Evolutionary conservation across 306 rosid genomes (phyloP), one percentile per base, ranked within the genome.

Genomic region (Ormosia emarginata): DNA sequence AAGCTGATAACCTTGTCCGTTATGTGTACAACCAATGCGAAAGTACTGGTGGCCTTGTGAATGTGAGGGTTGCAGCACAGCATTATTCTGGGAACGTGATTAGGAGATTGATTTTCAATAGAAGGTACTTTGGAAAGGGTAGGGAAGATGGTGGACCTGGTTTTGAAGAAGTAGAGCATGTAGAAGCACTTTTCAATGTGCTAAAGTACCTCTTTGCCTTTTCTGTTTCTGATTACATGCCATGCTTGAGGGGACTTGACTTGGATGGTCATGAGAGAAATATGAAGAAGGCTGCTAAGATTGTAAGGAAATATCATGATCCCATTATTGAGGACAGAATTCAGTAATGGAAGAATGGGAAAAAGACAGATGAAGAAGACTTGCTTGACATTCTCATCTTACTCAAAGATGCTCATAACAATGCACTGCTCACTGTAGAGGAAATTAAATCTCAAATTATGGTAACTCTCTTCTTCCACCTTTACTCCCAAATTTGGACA

Each of bases 351-450:
- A 58, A 40, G 7, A 47, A 81, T 29, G 90, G 83, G 34, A 46
- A 8, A 64, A 84, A 12, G 69, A 70, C 24, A n/a, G 64, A 83
- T 18, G 40, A 62, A 2, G 83, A 86, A 15, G 89, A 88, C 34
- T 63, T 74, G 29, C 81, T 88, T 9, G 91, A 88, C 68, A 59
- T 84, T 70, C 15, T 88, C 7, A 80, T 88, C 49, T 30, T 84
- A 2, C 53, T 62, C 7, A 67, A 80, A 50, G 86, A 18, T 50
- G 65, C 41, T 0, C 2, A 68, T 7, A 47, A 58, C 9, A 17
- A 80, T 1, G 50, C 80, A 8, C 3, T 83, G 8, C 8, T 88
- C 14, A 79, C 84, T 0, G 18, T 0, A n/a, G 33, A 79, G 4
- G 89, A 88, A 69, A 83, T 85, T 40, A 86, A 78, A 36, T 74